Base-by-base conservation (phyloP, 2,329 filamentous ascomycete genomes). In the Penicillium sp. region DNA sequence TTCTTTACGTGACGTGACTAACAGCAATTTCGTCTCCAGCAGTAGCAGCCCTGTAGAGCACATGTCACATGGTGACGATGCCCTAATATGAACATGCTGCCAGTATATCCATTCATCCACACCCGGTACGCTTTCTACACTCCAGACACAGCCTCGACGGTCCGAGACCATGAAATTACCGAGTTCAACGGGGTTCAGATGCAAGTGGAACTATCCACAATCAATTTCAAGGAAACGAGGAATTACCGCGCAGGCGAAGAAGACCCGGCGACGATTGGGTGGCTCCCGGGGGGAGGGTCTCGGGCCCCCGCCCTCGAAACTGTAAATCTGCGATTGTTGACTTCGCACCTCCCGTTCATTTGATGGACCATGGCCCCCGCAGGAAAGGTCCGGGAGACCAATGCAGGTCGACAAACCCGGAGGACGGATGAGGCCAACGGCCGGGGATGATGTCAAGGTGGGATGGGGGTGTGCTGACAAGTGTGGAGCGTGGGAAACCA, bases 401-500 rank as follows among this genome's bases (percentile, higher is more conserved):
- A 52, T 58, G 55, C 52, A 58, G 43, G 55, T 55, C 46, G 55
- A 55, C 49, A n/a, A 52, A 52, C 46, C 46, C 30, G 49, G 55
- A 42, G 27, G 24, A 42, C 41, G 23, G 27, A 15, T 12, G 20
- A 42, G 48, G 26, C 17, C 27, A 45, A 45, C 29, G 49, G 34
- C 27, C 36, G 34, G 30, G 39, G 15, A 52, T 58, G 50, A 58
- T 58, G 53, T 58, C 53, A 57, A 33, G 6, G 24, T 24, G 17
- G 20, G 24, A 23, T 10, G 23, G 29, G 17, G n/a, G n/a, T n/a
- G n/a, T n/a, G n/a, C n/a, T n/a, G n/a, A n/a, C n/a, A n/a, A n/a
- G n/a, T n/a, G n/a, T n/a, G n/a, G n/a, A n/a, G n/a, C n/a, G n/a
- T n/a, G n/a, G n/a, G n/a, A n/a, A n/a, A n/a, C n/a, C n/a, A n/a